Evolutionary conservation across 2,329 filamentous ascomycete genomes (phyloP).

Genomic region (Diaporthe amygdali): DNA sequence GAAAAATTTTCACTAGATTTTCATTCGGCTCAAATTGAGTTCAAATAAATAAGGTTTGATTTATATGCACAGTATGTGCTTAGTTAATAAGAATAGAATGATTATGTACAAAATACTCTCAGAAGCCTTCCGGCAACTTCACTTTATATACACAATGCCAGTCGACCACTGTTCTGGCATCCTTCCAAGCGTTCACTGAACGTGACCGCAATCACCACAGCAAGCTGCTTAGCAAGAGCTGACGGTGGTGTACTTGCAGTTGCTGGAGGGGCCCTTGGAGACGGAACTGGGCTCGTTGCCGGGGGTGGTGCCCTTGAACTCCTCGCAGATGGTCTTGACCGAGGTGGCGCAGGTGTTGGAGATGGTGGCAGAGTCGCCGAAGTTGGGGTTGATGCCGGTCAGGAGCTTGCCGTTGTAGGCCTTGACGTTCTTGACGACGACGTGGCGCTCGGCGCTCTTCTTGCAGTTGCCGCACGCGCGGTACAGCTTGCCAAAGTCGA

Average conservation of each 20-base stretch:
- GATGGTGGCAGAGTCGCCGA: constrained; percentile 35
- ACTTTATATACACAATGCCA: not conserved
- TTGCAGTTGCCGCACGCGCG: constrained; percentile 53
- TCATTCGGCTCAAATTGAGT: not conserved
- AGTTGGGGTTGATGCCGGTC: constrained; percentile 27
- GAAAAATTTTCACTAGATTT: too few relatives aligned
- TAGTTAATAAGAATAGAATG: not conserved
- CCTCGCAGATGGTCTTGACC: constrained; percentile 26
- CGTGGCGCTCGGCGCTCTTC: constrained; percentile 44
- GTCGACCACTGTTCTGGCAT: not conserved
- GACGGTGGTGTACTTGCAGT: constrained; percentile 8
- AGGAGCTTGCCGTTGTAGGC: constrained; percentile 32
- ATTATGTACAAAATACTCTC: not conserved
- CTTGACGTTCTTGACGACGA: constrained; percentile 46
- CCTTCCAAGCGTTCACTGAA: not conserved
- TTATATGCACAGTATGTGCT: not conserved
- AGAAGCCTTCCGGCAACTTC: not conserved
- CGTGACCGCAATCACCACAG: not conserved
- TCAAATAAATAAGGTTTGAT: constrained; percentile 11
- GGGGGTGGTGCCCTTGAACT: constrained; percentile 24
- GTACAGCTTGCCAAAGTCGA: constrained; percentile 55
- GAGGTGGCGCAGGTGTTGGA: constrained; percentile 20
- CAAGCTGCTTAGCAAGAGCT: not conserved
- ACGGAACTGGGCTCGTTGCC: constrained; percentile 26
- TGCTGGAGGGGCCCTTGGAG: constrained; percentile 21